Conservation (phyloP, 169 alveolate species). For the Haemoproteus tartakovskyi region DNA sequence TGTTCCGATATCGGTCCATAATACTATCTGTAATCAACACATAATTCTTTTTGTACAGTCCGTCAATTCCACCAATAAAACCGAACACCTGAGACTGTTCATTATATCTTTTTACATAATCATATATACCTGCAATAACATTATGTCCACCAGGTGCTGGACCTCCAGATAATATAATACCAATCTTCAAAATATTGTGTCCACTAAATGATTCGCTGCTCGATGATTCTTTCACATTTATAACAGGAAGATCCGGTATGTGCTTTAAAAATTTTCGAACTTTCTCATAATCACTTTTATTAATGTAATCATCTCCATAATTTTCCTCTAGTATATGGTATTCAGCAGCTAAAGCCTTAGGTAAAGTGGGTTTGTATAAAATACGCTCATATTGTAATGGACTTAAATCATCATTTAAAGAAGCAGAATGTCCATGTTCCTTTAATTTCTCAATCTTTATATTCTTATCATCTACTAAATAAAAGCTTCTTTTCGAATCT, state of each 20-base stretch:
- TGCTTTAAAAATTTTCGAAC: constrained; percentile 60
- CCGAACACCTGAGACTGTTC: constrained; percentile 91
- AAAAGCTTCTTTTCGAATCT: constrained; percentile 35
- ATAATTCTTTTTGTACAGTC: constrained; percentile 90
- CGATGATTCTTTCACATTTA: constrained; percentile 66
- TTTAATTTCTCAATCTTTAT: constrained; percentile 63
- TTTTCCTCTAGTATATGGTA: constrained; percentile 63
- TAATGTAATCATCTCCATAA: constrained; percentile 68
- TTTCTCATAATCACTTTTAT: constrained; percentile 67
- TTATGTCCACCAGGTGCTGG: constrained; percentile 99
- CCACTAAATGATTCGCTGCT: constrained; percentile 57
- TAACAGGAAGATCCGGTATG: constrained; percentile 47
- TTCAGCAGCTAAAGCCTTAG: constrained; percentile 66
- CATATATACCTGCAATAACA: constrained; percentile 96
- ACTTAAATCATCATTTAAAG: constrained; percentile 71
- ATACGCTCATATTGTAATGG: constrained; percentile 74
- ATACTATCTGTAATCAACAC: constrained; percentile 87
- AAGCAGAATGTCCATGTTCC: constrained; percentile 74
- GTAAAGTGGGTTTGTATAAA: constrained; percentile 68
- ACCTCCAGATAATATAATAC: constrained; percentile 97
- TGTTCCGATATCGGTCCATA: constrained; percentile 94
- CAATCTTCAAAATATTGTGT: constrained; percentile 81
- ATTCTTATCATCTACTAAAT: constrained; percentile 52
- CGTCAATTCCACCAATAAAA: constrained; percentile 93
- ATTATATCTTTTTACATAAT: constrained; percentile 87